A percentile compares a stretch with the other conserved stretches of the same genome.
These are phyloP conservation scores for Lycium barbarum DNA, from an alignment of 257 asterid genomes.

Conservation along the genomic window DNA sequence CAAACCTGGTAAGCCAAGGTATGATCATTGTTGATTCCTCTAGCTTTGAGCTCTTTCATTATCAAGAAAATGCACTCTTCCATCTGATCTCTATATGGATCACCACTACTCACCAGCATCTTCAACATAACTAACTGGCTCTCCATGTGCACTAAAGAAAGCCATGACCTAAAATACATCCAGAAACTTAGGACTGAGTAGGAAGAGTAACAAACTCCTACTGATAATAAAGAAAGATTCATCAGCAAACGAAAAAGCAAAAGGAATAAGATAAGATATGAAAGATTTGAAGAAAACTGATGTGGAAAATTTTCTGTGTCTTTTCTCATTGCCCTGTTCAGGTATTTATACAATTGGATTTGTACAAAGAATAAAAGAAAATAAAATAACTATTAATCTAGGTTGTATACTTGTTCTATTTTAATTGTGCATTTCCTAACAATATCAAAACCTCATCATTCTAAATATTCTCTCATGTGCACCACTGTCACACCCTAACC, in stretches of 20 bases:
- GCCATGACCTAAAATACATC: conserved; percentile 65
- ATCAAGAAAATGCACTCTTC: conserved; percentile 87
- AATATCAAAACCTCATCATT: too few species aligned
- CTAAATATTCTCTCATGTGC: too few species aligned
- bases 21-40: conserved; percentile 71
- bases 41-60: conserved; percentile 88
- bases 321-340: too few species aligned
- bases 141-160: conserved; percentile 98
- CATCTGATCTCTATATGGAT: conserved; percentile 94
- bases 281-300: too few species aligned
- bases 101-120: conserved; percentile 61
- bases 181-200: conserved; percentile 18
- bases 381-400: too few species aligned
- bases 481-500: too few species aligned
- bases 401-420: too few species aligned
- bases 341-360: too few species aligned
- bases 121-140: conserved; percentile 92
- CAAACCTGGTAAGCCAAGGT: conserved; percentile 94
- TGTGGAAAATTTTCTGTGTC: too few species aligned
- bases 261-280: conserved; percentile 33
- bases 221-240: not conserved
- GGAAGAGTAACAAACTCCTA: not conserved
- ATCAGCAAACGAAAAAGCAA: not conserved
- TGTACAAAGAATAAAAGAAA: too few species aligned
- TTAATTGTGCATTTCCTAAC: too few species aligned